Evolutionary conservation across 2,329 filamentous ascomycete genomes (phyloP).

Genomic region (Diatrype stigma): DNA sequence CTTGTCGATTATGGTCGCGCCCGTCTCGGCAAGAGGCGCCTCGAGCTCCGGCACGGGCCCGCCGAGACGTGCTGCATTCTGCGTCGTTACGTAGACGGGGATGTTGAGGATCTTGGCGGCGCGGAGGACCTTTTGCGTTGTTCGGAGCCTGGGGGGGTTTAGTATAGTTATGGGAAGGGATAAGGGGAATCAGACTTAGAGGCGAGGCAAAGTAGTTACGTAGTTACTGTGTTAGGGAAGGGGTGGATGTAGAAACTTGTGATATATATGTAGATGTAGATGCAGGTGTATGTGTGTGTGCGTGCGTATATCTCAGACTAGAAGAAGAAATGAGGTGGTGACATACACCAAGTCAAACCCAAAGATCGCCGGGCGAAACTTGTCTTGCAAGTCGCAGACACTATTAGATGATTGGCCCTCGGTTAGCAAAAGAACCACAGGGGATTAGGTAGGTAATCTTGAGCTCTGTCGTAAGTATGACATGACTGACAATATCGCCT

Average conservation of each 20-base stretch:
- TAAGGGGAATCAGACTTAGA: neutral
- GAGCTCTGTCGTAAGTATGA: neutral
- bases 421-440: constrained; percentile 9
- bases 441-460: too few species aligned
- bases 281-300: too few species aligned
- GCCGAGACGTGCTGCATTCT: constrained; percentile 75
- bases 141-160: constrained; percentile 51
- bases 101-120: constrained; percentile 64
- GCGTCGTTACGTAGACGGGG: constrained; percentile 82
- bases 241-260: too few species aligned
- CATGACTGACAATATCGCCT: constrained; percentile 45
- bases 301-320: neutral
- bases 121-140: constrained; percentile 64
- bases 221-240: too few species aligned
- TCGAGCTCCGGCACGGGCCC: constrained; percentile 71
- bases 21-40: constrained; percentile 45
- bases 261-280: too few species aligned
- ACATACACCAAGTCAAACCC: constrained; percentile 77
- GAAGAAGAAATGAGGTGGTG: neutral
- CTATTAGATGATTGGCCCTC: constrained; percentile 55
- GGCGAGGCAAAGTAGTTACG: constrained; percentile 1
- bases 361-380: constrained; percentile 78
- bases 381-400: constrained; percentile 92
- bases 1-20: constrained; percentile 67
- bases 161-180: neutral